Evolutionary conservation across 768 basidiomycete species (phyloP).

Genomic region (Hortiboletus flavorubellus): DNA sequence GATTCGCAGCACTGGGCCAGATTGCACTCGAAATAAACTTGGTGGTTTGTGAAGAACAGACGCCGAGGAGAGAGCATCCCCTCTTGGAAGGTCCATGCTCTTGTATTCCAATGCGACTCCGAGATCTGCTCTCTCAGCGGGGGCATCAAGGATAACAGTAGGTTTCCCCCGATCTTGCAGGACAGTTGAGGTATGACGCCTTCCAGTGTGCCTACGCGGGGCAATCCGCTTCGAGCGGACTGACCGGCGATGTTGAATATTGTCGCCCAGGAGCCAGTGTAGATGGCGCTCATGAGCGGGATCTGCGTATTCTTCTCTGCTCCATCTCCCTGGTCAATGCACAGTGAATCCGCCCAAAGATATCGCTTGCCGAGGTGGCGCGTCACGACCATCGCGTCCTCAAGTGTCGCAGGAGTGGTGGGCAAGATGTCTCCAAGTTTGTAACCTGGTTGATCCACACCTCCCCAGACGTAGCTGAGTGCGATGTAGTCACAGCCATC

Average conservation of each 20-base stretch:
- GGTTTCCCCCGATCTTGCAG: not conserved
- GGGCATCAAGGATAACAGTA: not conserved
- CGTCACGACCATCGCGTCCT: not conserved
- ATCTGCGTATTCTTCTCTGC: not conserved
- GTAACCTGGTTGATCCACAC: not conserved
- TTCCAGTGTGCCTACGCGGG: not conserved
- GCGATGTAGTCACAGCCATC: not conserved
- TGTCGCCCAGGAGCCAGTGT: not conserved
- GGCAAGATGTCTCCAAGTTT: not conserved
- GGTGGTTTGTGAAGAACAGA: not conserved
- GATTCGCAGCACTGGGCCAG: not conserved
- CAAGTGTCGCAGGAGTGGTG: not conserved
- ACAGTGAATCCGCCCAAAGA: not conserved
- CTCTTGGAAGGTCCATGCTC: not conserved
- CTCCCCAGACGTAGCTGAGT: not conserved
- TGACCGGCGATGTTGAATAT: not conserved
- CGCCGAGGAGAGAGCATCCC: not conserved
- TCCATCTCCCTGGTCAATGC: not conserved
- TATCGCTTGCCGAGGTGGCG: not conserved
- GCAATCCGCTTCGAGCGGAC: not conserved
- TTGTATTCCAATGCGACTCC: not conserved
- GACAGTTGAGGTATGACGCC: not conserved
- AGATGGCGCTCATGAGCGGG: not conserved
- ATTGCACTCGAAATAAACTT: not conserved
- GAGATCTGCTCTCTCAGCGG: not conserved